These are phyloP conservation scores for Baeospora myosura DNA, from an alignment of 1,284 basidiomycete species.

Conservation along the genomic window DNA sequence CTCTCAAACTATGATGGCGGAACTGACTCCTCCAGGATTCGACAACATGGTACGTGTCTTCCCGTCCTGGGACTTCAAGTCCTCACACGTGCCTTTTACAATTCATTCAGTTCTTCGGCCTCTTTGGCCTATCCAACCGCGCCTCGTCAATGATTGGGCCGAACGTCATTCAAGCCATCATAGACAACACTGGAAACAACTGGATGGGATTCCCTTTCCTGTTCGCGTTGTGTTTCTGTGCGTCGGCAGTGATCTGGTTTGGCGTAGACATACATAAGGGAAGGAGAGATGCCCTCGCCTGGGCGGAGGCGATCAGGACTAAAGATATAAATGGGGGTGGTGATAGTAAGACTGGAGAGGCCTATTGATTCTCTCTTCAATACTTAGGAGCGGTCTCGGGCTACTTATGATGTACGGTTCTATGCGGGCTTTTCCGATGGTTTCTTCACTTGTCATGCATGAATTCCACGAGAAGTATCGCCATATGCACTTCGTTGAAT, in stretches of 20 bases:
- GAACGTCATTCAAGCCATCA: constrained; percentile 74
- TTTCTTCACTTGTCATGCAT: too few relatives aligned
- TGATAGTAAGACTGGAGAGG: too few relatives aligned
- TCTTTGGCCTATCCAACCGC: constrained; percentile 80
- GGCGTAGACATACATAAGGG: constrained; percentile 67
- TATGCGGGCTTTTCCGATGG: too few relatives aligned
- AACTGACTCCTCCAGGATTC: constrained; percentile 74
- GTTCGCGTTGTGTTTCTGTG: constrained; percentile 60
- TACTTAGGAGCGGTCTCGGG: too few relatives aligned
- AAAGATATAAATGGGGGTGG: constrained; percentile 4
- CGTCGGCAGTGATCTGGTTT: constrained; percentile 68
- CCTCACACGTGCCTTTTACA: not conserved
- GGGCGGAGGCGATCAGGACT: constrained; percentile 37
- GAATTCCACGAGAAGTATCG: too few relatives aligned
- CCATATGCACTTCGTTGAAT: too few relatives aligned
- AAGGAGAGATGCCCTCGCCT: constrained; percentile 54
- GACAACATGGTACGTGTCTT: constrained; percentile 62
- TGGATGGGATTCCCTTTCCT: constrained; percentile 83
- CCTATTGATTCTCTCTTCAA: too few relatives aligned
- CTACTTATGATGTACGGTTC: too few relatives aligned
- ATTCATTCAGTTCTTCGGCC: constrained; percentile 60
- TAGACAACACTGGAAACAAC: constrained; percentile 62
- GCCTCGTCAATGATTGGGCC: constrained; percentile 77
- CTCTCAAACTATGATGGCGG: constrained; percentile 83
- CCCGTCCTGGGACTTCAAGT: not conserved